Base-by-base conservation (phyloP, 1,139 yeast species). In the Hansenula anomala region DNA sequence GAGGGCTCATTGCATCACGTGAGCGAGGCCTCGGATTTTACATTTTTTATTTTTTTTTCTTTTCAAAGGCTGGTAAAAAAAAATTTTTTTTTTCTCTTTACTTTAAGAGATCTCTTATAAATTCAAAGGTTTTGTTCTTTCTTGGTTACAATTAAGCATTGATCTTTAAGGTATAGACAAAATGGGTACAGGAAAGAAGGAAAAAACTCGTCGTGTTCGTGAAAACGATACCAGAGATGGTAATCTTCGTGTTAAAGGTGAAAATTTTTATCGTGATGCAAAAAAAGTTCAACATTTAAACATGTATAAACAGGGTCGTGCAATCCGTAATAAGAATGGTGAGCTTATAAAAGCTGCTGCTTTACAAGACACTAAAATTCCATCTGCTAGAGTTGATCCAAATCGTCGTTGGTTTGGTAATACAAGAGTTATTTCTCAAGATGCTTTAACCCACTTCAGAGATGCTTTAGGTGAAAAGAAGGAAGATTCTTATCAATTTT, bases 341-440 rank as follows among this genome's bases (percentile, higher is more conserved):
- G 96, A 89, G 31, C 74, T 90, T 42, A 73, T 88, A 38, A 73
- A 77, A 57, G 96, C 96, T 34, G 97, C 97, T 16, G 82, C 79
- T 28, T 75, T 90, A 45, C 98, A 92, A 61, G 82, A 87, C 49
- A 80, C 89, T 4, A 94, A 89, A 48, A 73, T 87, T 26, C 97
- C 97, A 16, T 78, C 73, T 47, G 98, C 97, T 1, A 73, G 98
- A 49, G 95, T 92, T 34, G 96, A 88, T 58, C 98, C 98, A 6
- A 90, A 92, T 61, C 78, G 96, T 60, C 79, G 92, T 56, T 92
- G 98, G 98, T 94, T 92, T 59, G 97, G 97, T 38, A 92, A 89
- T 64, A 89, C 98, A 22, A 78, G 98, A 56, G 98, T 92, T 33
- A 92, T 92, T 57, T 92, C 97, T 3, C 98, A 92, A 60, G 97